Evolutionary conservation across 2,329 filamentous ascomycete genomes (phyloP), one percentile per base, ranked within the genome.

Genomic region (Fusarium neocosmosporiellum): DNA sequence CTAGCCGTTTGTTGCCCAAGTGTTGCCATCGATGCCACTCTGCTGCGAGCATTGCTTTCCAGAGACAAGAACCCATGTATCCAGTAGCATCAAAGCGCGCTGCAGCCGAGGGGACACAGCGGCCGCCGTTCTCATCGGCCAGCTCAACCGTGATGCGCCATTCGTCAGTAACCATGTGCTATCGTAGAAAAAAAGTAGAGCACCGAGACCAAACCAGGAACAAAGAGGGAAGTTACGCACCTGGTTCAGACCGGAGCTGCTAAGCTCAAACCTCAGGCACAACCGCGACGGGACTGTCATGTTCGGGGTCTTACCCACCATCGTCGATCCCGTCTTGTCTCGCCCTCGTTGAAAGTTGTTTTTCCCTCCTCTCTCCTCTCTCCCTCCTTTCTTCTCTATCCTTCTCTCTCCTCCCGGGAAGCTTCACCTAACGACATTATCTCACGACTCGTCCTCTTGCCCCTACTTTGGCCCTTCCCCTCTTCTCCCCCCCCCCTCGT

Each of bases 301-400:
- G 57, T 69, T 74, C 31, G 55, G 55, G 71, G 68, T 75, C 75
- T 69, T 75, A 76, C 74, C 70, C 72, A 75, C 75, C 65, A 74
- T 77, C 75, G 70, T 75, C 72, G 69, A 69, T 69, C 63, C 46
- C 46, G 46, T 53, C 46, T 61, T 76, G 66, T 71, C 70, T 77
- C 60, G 71, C 69, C 57, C 48, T 63, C 53, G 39, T 50, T 55
- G 50, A 57, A 65, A 65, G 55, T 36, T 65, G 59, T 71, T 53
- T 73, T 72, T 71, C 65, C 69, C 53, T 63, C 61, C 61, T 67
- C 66, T 71, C 63, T 59, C 55, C 39, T 67, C 53, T 57, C 43
- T 62, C 60, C 34, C 24, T 37, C 31, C 24, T 58, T 39, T 54
- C 59, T 22, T 54, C 64, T 59, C 63, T 58, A 53, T 41, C 50